Evolutionary conservation across 441 rosid species (phyloP), one percentile per base, ranked within the genome.

Genomic region (Biscutella auriculata): DNA sequence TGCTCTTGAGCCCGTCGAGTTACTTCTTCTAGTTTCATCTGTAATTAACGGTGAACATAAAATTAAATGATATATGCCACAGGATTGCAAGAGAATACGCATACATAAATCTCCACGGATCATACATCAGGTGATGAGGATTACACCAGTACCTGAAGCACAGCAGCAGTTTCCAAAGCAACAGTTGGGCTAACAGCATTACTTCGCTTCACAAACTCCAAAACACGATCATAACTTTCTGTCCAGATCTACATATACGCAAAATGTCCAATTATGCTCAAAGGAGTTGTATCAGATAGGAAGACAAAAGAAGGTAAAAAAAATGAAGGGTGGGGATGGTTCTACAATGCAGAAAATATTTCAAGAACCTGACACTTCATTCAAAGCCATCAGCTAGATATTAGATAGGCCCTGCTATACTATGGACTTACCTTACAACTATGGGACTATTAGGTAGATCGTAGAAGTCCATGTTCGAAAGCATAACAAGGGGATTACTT

Each of bases 1-100:
- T 90, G 97, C 80, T 94, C 97, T 73, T 94, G 99, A 6, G 99
- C 97, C 70, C 85, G 73, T 55, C 97, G 95, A 74, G 99, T 90
- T 72, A 90, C 97, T 76, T 82, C 84, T 81, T 88, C 99, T 45
- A 94, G 74, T 76, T 82, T 90, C 76, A 70, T 87, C 99, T 94
- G 79, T 54, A 56, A 51, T 71, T 47, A 57, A 48, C 3, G 5
- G 50, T 29, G 32, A 32, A 54, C 6, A 30, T 12, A n/a, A 42
- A 36, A 59, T 12, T 1, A 36, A 35, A 34, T 16, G 23, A 5
- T 39, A 41, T 45, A 25, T 48, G 35, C 40, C 36, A 54, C 8
- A 63, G 16, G 13, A 21, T 21, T 6, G 39, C 59, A 42, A 12
- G 53, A 56, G 34, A 56, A 34, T 47, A 40, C 53, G 48, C 46